Evolutionary conservation across 371 early-diverging fungal genomes (phyloP), one percentile per base, ranked within the genome.

Genomic region (Lichtheimia ornata): DNA sequence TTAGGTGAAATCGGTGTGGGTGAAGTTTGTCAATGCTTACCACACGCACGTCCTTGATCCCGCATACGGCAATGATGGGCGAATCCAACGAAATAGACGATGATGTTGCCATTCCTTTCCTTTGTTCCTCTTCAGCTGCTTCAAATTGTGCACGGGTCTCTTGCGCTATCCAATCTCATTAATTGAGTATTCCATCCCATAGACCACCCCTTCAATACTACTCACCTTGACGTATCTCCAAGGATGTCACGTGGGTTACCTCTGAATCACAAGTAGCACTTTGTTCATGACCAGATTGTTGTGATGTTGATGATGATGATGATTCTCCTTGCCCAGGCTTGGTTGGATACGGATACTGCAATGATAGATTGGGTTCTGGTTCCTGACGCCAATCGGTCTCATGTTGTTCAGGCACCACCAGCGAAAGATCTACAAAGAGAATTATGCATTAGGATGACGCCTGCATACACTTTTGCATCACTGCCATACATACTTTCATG

Each of bases 191-290:
- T 35, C 9, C 11, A 35, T 35, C 28, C 28, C 28, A 22, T 22
- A 22, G 7, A n/a, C n/a, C n/a, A n/a, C n/a, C n/a, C n/a, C n/a
- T n/a, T n/a, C n/a, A n/a, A n/a, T n/a, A n/a, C n/a, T n/a, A n/a
- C n/a, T n/a, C n/a, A 63, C 63, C 63, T 63, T 58, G 63, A 18
- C 51, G 25, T 6, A 63, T 57, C 25, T 63, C 63, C 25, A 63
- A 25, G 27, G 63, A 63, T 7, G 57, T 63, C 14, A 63, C 63
- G 42, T 44, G 42, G 1, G 63, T 57, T 5, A 28, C 51, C 6
- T 63, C 63, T 9, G 63, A 41, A 56, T 63, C 63, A 5, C 12
- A 20, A 4, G 61, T 35, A 35, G 35, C 35, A 35, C 35, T 35
- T 9, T 35, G 28, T 28, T 28, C 28, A 2, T 28, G 28, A 28